phyloP scores from a whole-genome alignment of 495 filamentous ascomycete genomes.

The Aspergillus funiculosus region DNA sequence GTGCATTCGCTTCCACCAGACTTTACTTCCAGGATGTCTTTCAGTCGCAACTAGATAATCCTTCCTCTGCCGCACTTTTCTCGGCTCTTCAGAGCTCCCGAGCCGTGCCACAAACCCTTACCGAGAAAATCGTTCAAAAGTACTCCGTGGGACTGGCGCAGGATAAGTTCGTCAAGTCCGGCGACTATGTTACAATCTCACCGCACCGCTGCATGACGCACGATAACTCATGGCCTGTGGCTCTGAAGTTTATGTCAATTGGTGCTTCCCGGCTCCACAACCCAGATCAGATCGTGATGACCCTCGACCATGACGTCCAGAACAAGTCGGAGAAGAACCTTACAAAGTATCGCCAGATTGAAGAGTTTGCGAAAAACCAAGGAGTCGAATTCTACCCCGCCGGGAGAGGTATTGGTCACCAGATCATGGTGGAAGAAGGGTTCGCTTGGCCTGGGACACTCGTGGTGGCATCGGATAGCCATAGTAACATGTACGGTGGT shows the following conservation, averaged over 20 bases:
- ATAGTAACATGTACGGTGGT: conserved; percentile 90
- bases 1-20: conserved; percentile 37
- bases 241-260: conserved; percentile 80
- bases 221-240: conserved; percentile 87
- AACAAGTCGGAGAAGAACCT: conserved; percentile 80
- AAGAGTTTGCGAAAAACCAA: conserved; percentile 76
- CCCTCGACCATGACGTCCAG: conserved; percentile 90
- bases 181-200: conserved; percentile 77
- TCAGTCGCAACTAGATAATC: conserved; percentile 45
- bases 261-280: conserved; percentile 73
- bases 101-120: conserved; percentile 61
- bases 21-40: conserved; percentile 43
- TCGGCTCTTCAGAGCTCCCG: conserved; percentile 34
- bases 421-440: conserved; percentile 84
- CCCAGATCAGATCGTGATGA: conserved; percentile 75
- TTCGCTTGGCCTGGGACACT: conserved; percentile 81
- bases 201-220: conserved; percentile 81
- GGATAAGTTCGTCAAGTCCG: conserved; percentile 65
- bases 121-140: conserved; percentile 83
- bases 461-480: conserved; percentile 74
- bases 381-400: conserved; percentile 81
- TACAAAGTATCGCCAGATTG: conserved; percentile 79
- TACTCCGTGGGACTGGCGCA: conserved; percentile 63
- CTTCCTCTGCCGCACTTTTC: conserved; percentile 38
- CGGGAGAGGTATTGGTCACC: conserved; percentile 79